These are phyloP conservation scores for Crinitomyces ghanaensis DNA, from an alignment of 805 yeast species.

Conservation along the genomic window DNA sequence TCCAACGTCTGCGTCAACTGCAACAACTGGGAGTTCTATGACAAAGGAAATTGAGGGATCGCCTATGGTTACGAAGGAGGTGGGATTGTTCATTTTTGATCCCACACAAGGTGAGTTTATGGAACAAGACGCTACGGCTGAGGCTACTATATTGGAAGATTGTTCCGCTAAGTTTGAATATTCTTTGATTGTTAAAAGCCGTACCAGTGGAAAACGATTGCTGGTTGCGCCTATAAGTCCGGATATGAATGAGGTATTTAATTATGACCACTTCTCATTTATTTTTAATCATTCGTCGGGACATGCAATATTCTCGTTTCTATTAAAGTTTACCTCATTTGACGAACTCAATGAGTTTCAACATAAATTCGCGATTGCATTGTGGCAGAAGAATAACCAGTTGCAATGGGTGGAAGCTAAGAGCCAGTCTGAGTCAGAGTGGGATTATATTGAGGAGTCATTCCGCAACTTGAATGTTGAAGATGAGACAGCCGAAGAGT, in stretches of 20 bases:
- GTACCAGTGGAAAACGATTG: slow-evolving; percentile 20
- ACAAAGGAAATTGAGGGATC: no score
- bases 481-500: slow-evolving; percentile 29
- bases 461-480: slow-evolving; percentile 34
- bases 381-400: slow-evolving; percentile 52
- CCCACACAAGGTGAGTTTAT: slow-evolving; percentile 38
- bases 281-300: slow-evolving; percentile 48
- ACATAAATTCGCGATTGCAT: slow-evolving; percentile 35
- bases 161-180: slow-evolving; percentile 42
- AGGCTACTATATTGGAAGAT: slow-evolving; percentile 33
- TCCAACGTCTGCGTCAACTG: no score
- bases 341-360: slow-evolving; percentile 42
- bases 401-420: slow-evolving; percentile 37
- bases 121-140: slow-evolving; percentile 25
- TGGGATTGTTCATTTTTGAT: no score
- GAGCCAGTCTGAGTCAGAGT: slow-evolving; percentile 32
- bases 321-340: slow-evolving; percentile 40
- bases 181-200: slow-evolving; percentile 36
- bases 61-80: no score
- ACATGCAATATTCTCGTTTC: slow-evolving; percentile 44
- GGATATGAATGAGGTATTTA: slow-evolving; percentile 55
- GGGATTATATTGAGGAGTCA: slow-evolving; percentile 47
- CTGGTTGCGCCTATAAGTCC: slow-evolving; percentile 35
- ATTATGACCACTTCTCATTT: slow-evolving; percentile 44
- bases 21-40: slow-evolving; percentile 4